These are phyloP conservation scores for Psilocybe mexicana DNA, from an alignment of 1,284 basidiomycete genomes.

Conservation along the genomic window DNA sequence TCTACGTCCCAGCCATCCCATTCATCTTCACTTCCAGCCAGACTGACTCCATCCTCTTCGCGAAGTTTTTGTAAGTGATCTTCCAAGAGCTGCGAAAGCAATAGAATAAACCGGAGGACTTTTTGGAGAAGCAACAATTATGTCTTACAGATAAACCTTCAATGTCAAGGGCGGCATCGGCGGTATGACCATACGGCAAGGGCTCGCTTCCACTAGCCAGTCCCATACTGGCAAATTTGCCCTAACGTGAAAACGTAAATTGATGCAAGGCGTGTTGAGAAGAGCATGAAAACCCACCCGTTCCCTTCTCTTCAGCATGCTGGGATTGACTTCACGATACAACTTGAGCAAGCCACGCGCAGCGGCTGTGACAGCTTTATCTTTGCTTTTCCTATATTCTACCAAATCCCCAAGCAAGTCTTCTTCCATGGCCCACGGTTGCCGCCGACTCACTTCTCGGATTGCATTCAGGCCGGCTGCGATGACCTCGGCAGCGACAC, in stretches of 20 bases:
- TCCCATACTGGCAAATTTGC: conserved; percentile 84
- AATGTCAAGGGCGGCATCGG: conserved; percentile 81
- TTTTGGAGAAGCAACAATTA: not conserved
- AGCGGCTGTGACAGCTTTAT: conserved; percentile 91
- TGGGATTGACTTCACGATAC: conserved; percentile 97
- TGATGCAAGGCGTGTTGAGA: not conserved
- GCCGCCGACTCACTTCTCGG: conserved; percentile 88
- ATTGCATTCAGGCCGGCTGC: conserved; percentile 96
- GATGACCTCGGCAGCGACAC: conserved; percentile 94
- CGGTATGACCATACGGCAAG: conserved; percentile 79
- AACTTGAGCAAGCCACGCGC: conserved; percentile 87
- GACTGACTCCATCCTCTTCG: conserved; percentile 61
- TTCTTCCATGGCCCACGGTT: conserved; percentile 97
- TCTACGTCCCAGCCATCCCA: conserved; percentile 95
- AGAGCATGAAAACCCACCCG: conserved; percentile 48
- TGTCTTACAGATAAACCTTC: conserved; percentile 80
- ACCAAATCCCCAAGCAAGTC: conserved; percentile 91
- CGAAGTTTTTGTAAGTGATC: conserved; percentile 77
- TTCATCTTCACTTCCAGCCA: conserved; percentile 65
- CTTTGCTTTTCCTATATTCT: conserved; percentile 93
- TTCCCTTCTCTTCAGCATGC: conserved; percentile 88
- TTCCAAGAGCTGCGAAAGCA: conserved; percentile 71
- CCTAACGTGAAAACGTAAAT: conserved; percentile 41
- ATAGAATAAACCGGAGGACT: conserved; percentile 1
- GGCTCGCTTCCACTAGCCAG: conserved; percentile 62